These are phyloP conservation scores for Linnemannia elongata DNA, from an alignment of 192 early-diverging fungal genomes.

Conservation along the genomic window DNA sequence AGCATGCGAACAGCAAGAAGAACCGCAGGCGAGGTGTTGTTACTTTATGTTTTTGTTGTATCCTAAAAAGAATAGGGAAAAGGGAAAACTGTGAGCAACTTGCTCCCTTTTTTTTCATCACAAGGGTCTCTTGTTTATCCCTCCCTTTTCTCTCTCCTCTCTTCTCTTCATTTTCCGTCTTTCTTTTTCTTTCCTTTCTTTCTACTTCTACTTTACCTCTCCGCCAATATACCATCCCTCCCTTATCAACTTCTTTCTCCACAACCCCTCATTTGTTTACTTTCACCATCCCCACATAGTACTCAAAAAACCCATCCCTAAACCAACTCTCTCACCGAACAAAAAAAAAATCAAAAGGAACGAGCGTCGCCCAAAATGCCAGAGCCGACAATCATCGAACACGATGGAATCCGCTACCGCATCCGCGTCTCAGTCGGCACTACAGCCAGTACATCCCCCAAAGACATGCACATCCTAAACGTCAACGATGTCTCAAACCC, in stretches of 20 bases:
- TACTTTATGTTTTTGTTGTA: not conserved
- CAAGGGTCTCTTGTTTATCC: not conserved
- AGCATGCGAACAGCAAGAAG: not conserved
- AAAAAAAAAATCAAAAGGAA: not conserved
- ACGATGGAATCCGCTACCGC: slow-evolving; percentile 17
- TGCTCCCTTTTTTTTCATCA: not conserved
- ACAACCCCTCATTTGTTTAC: not conserved
- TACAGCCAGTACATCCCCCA: not conserved
- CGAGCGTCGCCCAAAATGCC: not conserved
- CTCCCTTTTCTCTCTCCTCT: not conserved
- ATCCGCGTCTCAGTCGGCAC: slow-evolving; percentile 33
- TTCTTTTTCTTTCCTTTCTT: not conserved
- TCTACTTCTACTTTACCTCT: not conserved
- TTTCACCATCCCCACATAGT: not conserved
- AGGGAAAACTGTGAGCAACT: not conserved
- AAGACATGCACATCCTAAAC: slow-evolving; percentile 8
- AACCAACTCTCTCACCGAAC: not conserved
- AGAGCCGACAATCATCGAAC: slow-evolving; percentile 5
- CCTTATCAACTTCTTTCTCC: not conserved
- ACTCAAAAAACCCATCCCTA: not conserved
- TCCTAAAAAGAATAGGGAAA: not conserved
- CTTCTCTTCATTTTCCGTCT: not conserved
- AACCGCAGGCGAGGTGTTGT: not conserved
- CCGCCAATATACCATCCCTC: not conserved
- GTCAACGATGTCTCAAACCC: slow-evolving; percentile 39